phyloP scores from a whole-genome alignment of 2,329 filamentous ascomycete species.

The Beauveria sp. region DNA sequence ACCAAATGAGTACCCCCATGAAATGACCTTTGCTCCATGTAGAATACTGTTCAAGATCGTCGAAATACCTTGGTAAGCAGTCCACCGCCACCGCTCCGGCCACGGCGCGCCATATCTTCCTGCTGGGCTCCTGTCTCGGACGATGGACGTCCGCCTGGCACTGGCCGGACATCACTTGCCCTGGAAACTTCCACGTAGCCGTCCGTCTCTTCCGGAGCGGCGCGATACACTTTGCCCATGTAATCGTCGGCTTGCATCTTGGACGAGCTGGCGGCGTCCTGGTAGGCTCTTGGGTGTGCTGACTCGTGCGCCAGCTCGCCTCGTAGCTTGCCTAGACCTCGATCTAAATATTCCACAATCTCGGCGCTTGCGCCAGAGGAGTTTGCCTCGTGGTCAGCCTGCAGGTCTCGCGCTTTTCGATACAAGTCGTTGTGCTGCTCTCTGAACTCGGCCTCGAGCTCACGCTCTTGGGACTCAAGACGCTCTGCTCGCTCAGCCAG shows the following conservation, averaged over 20 bases:
- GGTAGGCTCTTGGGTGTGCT: not conserved
- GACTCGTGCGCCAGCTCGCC: slow-evolving; percentile 11
- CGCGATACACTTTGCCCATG: slow-evolving; percentile 19
- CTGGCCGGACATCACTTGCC: slow-evolving; percentile 18
- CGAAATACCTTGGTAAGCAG: slow-evolving; percentile 31
- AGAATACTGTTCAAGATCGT: slow-evolving; percentile 12
- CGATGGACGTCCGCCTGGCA: slow-evolving; percentile 14
- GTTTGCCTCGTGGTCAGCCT: slow-evolving; percentile 20
- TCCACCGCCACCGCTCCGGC: slow-evolving; percentile 21
- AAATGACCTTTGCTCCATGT: not conserved
- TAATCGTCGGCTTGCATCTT: slow-evolving; percentile 25
- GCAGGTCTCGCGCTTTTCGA: slow-evolving; percentile 34
- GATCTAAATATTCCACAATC: slow-evolving; percentile 41
- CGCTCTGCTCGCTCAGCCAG: slow-evolving; percentile 33
- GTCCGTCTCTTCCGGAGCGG: slow-evolving; percentile 22
- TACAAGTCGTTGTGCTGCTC: slow-evolving; percentile 37
- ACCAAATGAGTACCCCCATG: not conserved
- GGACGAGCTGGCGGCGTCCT: slow-evolving; percentile 16
- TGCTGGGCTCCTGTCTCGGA: slow-evolving; percentile 16
- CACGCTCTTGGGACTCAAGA: slow-evolving; percentile 37
- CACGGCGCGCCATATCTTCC: slow-evolving; percentile 13
- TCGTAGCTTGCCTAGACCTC: slow-evolving; percentile 38
- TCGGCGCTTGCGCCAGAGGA: slow-evolving; percentile 37
- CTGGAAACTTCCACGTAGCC: slow-evolving; percentile 29
- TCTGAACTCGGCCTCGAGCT: slow-evolving; percentile 43